These are phyloP conservation scores for Vaccinium vitisidaea DNA, from an alignment of 148 eudicot species.

Conservation along the genomic window DNA sequence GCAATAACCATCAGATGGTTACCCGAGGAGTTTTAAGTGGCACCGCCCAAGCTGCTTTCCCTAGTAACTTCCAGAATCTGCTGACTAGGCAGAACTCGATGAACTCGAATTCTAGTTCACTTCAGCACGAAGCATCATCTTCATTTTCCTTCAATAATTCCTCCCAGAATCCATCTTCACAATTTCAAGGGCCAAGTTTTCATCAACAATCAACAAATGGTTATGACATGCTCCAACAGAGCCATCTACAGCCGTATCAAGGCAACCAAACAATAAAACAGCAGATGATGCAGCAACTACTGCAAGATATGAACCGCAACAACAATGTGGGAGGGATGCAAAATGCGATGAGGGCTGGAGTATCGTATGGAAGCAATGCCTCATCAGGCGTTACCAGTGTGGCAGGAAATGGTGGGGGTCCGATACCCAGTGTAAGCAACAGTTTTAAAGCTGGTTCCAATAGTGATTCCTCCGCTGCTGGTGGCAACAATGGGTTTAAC, in stretches of 20 bases:
- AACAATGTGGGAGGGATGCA: constrained; percentile 13
- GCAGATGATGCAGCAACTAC: constrained; percentile 52
- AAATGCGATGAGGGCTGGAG: constrained; percentile 27
- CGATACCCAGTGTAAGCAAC: constrained; percentile 54
- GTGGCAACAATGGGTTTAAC: constrained; percentile 39
- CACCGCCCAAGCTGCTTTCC: constrained; percentile 56
- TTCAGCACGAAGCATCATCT: constrained; percentile 53
- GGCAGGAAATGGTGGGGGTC: constrained; percentile 27
- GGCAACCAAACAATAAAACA: constrained; percentile 60
- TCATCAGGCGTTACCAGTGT: constrained; percentile 20
- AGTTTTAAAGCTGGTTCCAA: constrained; percentile 59
- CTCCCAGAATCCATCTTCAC: constrained; percentile 38
- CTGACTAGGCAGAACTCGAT: constrained; percentile 66
- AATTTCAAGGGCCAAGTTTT: constrained; percentile 47
- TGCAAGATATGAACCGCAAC: constrained; percentile 35
- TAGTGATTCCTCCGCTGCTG: constrained; percentile 52
- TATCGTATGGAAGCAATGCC: constrained; percentile 36
- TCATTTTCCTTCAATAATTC: constrained; percentile 42
- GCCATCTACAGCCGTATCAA: constrained; percentile 33
- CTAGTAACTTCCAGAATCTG: constrained; percentile 62
- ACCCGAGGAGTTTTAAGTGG: constrained; percentile 55
- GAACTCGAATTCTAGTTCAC: constrained; percentile 47
- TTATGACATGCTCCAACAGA: constrained; percentile 35
- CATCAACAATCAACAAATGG: constrained; percentile 26
- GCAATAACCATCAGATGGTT: constrained; percentile 39